phyloP scores from a whole-genome alignment of 2,329 filamentous ascomycete genomes.

The Delphinella strobiligena region DNA sequence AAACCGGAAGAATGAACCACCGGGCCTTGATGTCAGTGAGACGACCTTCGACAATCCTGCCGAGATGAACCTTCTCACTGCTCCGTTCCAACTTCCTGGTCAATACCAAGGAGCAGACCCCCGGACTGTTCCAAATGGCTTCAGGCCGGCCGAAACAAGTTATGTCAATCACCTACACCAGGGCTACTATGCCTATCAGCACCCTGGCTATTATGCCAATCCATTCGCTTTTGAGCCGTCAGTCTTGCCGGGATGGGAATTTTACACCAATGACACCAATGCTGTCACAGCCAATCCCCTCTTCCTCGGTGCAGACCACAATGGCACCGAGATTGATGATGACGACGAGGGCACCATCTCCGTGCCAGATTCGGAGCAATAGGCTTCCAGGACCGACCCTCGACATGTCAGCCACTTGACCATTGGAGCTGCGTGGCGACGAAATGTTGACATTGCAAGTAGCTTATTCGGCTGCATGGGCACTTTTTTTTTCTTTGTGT shows the following conservation, averaged over 20 bases:
- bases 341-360: conserved; percentile 18
- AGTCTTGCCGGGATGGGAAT: conserved; percentile 10
- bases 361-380: conserved; percentile 12
- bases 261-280: conserved; percentile 9
- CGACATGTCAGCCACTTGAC: no score
- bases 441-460: no score
- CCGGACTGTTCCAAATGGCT: conserved; percentile 9
- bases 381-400: no score
- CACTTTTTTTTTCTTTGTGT: no score
- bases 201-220: conserved; percentile 4
- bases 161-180: conserved; percentile 6
- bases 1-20: background rate
- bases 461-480: no score
- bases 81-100: conserved; percentile 10
- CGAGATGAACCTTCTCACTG: conserved; percentile 10
- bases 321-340: conserved; percentile 16
- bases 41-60: conserved; percentile 19
- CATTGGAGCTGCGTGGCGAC: no score
- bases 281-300: conserved; percentile 15
- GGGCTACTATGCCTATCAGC: conserved; percentile 4
- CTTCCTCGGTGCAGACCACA: conserved; percentile 15
- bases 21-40: conserved; percentile 14
- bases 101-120: conserved; percentile 5
- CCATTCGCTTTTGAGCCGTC: conserved; percentile 5
- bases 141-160: conserved; percentile 6